These are phyloP conservation scores for Cenchrus fungigraminus DNA, from an alignment of 176 grass and related monocot species.

Conservation along the genomic window DNA sequence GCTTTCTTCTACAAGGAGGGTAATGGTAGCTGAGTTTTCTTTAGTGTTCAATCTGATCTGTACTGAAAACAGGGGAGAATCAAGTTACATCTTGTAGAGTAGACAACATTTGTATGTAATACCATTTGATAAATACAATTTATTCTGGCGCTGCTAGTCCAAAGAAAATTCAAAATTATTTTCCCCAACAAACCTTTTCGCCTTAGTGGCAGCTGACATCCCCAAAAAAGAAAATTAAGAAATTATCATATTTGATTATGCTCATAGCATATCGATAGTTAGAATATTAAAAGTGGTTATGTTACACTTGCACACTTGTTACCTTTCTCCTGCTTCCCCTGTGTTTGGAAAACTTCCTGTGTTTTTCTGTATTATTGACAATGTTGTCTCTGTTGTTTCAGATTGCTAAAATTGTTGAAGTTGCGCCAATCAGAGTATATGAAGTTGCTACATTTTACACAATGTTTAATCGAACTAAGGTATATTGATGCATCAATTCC, in stretches of 20 bases:
- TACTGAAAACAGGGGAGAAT: not conserved
- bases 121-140: constrained; percentile 5
- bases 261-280: not conserved
- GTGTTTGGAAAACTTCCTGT: not conserved
- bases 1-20: not conserved
- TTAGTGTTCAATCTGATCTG: not conserved
- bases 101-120: not conserved
- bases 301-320: not conserved
- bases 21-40: not conserved
- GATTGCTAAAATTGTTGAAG: constrained; percentile 88
- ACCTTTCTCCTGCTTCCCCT: not conserved
- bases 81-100: not conserved
- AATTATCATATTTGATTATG: not conserved
- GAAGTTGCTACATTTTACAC: constrained; percentile 99
- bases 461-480: constrained; percentile 95
- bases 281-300: not conserved
- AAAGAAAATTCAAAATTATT: not conserved
- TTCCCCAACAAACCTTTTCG: not conserved
- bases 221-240: too few relatives aligned
- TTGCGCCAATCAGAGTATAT: constrained; percentile 92
- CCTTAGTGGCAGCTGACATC: not conserved
- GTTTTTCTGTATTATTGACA: not conserved
- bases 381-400: constrained; percentile 43
- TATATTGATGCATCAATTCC: constrained; percentile 39
- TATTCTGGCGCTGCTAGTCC: not conserved